These are phyloP conservation scores for Brassica balearica DNA, from an alignment of 441 rosid species.

Conservation along the genomic window DNA sequence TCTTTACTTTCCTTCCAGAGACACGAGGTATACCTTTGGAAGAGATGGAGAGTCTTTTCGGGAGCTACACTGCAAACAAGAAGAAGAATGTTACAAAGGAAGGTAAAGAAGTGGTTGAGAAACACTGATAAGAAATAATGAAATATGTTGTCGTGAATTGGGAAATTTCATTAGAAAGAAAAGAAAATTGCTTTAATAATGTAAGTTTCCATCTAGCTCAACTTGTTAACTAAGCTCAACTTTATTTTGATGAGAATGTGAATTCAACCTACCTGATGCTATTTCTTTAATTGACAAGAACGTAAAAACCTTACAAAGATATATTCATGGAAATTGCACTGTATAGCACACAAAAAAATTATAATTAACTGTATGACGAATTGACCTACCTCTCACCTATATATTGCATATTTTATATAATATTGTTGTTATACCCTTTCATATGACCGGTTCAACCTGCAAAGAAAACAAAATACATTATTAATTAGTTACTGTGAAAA, in stretches of 20 bases:
- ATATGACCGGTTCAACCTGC: neutral
- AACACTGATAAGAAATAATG: neutral
- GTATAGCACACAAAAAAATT: no score
- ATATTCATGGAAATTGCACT: no score
- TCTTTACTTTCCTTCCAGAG: slow-evolving; percentile 57
- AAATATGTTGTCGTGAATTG: neutral
- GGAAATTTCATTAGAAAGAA: neutral
- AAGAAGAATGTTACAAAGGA: slow-evolving; percentile 10
- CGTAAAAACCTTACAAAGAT: no score
- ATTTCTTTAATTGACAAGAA: no score
- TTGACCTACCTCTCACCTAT: no score
- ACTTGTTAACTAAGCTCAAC: no score
- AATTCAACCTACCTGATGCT: no score
- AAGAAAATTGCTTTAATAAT: neutral
- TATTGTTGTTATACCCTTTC: neutral
- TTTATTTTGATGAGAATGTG: no score
- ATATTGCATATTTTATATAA: neutral
- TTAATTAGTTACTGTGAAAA: neutral
- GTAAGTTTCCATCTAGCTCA: neutral
- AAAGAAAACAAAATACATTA: no score
- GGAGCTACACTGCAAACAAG: slow-evolving; percentile 52
- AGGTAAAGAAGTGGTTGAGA: slow-evolving; percentile 6
- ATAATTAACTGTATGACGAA: no score
- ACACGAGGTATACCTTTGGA: slow-evolving; percentile 77
- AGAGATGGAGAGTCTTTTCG: slow-evolving; percentile 67